Base-by-base conservation (phyloP, 2,329 filamentous ascomycete species). In the Pseudomassariella vexata region DNA sequence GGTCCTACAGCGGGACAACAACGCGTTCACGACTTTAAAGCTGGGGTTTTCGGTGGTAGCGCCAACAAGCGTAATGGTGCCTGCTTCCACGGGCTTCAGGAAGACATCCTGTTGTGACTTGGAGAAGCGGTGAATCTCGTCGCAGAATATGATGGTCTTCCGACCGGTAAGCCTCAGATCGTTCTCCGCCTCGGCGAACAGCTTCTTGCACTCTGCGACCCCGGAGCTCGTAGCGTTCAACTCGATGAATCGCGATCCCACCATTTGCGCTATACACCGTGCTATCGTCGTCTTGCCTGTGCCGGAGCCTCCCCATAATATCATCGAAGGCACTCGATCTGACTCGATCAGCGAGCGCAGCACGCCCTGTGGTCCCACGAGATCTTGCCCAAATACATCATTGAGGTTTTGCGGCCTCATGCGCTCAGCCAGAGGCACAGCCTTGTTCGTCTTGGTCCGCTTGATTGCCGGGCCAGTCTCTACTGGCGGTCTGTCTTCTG, bases 41-140 rank as follows among this genome's bases (percentile, higher is more conserved):
- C 83, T 90, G 0, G 92, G 92, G 45, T 98, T 98, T 58, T 98
- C 92, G 0, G 92, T 98, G 4, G 92, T 98, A 6, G 92, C 92
- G 9, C 89, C 92, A 39, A 96, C 92, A 19, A 98, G 68, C 0
- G 86, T 95, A 43, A 98, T 82, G 18, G 85, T 84, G 5, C 92
- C 92, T 1, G 80, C 80, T 60, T 98, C 92, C 15, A 96, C 90
- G 0, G 90, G 90, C 11, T 83, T 86, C 2, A 98, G 67, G 47
- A 96, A 96, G 1, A 95, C 84, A 58, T 96, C 92, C 53, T 98
- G 92, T 56, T 96, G 92, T 0, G 80, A 73, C 60, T 95, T 95
- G 46, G 75, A 84, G 66, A 95, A 95, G 18, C 90, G 70, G 59
- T 95, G 88, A 28, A 95, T 92, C 65, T 96, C 92, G 62, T 98